phyloP scores from a whole-genome alignment of 305 asterid species.

The Solanum hybrid region DNA sequence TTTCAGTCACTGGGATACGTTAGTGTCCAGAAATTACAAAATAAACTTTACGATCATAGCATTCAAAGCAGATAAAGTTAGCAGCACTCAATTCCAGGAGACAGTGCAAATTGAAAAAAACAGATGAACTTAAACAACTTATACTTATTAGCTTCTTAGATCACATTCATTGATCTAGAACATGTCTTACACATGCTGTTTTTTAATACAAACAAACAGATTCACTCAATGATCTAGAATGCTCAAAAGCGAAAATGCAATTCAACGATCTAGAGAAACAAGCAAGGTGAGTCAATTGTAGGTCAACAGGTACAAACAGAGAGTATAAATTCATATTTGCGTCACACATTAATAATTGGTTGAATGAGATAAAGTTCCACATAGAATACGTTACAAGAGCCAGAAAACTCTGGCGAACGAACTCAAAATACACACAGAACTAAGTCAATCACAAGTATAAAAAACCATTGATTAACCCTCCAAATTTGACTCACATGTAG shows the following conservation, averaged over 20 bases:
- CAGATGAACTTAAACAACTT: background rate
- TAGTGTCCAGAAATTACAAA: background rate
- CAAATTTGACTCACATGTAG: background rate
- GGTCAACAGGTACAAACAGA: background rate
- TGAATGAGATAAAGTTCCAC: background rate
- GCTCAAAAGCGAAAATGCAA: background rate
- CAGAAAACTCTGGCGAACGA: background rate
- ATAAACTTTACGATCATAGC: slow-evolving; percentile 11
- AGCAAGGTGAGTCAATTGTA: background rate
- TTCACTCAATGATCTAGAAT: background rate
- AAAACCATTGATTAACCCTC: background rate
- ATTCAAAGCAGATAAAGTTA: slow-evolving; percentile 19
- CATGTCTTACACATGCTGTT: background rate
- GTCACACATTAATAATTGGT: background rate
- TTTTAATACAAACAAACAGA: background rate
- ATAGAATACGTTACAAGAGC: background rate
- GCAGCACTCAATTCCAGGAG: background rate
- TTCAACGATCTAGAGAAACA: background rate
- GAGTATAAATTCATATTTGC: background rate
- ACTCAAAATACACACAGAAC: background rate
- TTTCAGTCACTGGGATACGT: background rate
- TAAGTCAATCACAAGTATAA: background rate
- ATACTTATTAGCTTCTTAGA: background rate
- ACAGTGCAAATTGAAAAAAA: background rate
- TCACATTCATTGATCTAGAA: background rate